Base-by-base conservation (phyloP, 805 yeast species). In the Torulaspora indica region DNA sequence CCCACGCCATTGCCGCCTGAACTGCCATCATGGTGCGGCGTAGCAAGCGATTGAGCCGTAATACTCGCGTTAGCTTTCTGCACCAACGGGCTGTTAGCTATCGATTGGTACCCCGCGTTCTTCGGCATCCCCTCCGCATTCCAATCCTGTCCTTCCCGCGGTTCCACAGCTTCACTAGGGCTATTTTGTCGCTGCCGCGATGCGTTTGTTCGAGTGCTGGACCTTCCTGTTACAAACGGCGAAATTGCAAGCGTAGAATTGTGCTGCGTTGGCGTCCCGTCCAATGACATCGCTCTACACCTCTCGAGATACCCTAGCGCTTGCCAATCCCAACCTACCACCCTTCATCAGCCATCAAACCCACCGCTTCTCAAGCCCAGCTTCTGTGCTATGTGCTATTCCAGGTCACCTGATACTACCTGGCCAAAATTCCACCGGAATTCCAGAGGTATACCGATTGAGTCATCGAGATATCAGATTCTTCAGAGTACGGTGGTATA, bases 241-340 rank as follows among this genome's bases (percentile, higher is more conserved):
- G 90, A 82, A 22, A 85, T 82, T 22, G 82, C 82, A 38, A 85
- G 64, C 3, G 89, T 82, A 1, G 91, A 83, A 49, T 77, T 82
- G 59, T 81, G 84, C 52, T 82, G 90, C 18, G 82, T 73, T 2
- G 75, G 74, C 5, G 65, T 60, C 13, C 57, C 58, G 14, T 57
- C 56, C 9, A 58, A 57, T 14, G 65, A 61, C 58, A 56, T 55
- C 12, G 40, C 2, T 27, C 28, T 8, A 6, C 28, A 12, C 28
- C 10, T 12, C 28, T 5, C 28, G 5, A 20, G 22, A 20, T 4
- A 20, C 22, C 22, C 22, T 20, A 20, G 22, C 22, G 5, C 22
- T 20, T 5, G 5, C 22, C n/a, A 12, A 25, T 12, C 10, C 25
- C 8, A 8, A 15, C 34, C 35, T 13, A 23, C 20, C 13, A 4